Base-by-base conservation (phyloP, 441 rosid genomes). In the Pelargonium fulgidum region DNA sequence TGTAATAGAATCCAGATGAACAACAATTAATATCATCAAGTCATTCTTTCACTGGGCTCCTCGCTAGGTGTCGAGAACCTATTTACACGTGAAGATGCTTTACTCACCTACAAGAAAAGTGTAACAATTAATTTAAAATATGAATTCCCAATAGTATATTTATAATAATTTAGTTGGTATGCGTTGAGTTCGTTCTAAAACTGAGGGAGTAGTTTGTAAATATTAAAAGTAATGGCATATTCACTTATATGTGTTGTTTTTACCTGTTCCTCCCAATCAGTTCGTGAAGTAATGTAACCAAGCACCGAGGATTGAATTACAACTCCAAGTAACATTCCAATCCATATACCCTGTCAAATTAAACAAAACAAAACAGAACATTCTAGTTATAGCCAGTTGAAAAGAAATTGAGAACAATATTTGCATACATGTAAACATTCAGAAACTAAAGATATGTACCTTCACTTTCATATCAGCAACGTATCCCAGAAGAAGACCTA, bases 401-500 rank as follows among this genome's bases (percentile, higher is more conserved):
- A 48, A 14, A 48, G 56, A 48, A 48, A 48, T n/a, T 29, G 3
- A 12, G 56, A 22, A 58, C 13, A 2, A 58, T 6, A 17, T 8
- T 17, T 13, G 16, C 16, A 17, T 17, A 59, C 9, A 11, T 17
- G 63, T 24, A 17, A 6, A 13, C 56, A 14, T 3, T 8, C n/a
- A 12, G 47, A 14, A 45, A 29, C 22, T 63, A 2, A 58, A 4
- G 36, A 9, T 63, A 12, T 11, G 22, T 44, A 78, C 84, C 71
- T 70, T 75, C 1, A 80, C 74, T 71, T 73, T 68, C 42, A 77
- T 48, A 8, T 68, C 26, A 12, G 74, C 77, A 0, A 68, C 80
- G 50, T 78, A 81, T 6, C 77, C 85, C 22, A 76, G 84, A 33
- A 77, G 45, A 62, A 69, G 73, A 58, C 87, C 85, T 1, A 75